Conservation (phyloP, 495 filamentous ascomycete genomes). For the Daldinia bambusicola region DNA sequence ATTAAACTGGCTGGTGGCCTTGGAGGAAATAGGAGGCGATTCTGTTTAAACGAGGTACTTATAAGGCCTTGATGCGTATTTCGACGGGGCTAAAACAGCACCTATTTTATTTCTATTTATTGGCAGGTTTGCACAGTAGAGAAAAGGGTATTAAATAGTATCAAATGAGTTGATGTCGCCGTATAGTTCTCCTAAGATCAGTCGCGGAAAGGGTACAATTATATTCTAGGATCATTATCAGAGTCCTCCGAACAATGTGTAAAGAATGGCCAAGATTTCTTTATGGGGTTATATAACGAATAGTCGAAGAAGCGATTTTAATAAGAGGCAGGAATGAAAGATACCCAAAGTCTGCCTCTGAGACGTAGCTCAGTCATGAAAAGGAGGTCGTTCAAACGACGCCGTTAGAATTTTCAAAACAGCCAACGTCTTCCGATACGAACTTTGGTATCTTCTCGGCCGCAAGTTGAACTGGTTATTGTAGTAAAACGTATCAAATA, state of each 20-base stretch:
- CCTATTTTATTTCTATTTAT: not conserved
- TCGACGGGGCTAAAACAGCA: not conserved
- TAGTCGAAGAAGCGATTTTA: not conserved
- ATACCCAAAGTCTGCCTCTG: not conserved
- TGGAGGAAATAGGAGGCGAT: not conserved
- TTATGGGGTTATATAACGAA: not conserved
- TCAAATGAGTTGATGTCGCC: not conserved
- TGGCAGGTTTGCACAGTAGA: not conserved
- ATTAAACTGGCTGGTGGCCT: not conserved
- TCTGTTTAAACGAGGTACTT: not conserved
- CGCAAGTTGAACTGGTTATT: not conserved
- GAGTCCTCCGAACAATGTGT: not conserved
- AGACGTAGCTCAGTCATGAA: not conserved
- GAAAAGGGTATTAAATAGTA: not conserved
- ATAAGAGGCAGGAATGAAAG: not conserved
- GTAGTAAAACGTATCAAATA: not conserved
- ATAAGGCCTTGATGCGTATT: not conserved
- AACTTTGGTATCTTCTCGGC: not conserved
- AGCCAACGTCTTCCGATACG: not conserved
- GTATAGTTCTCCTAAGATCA: not conserved
- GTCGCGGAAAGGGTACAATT: not conserved
- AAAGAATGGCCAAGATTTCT: not conserved
- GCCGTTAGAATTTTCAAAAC: not conserved
- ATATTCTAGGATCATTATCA: not conserved
- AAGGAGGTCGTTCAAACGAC: not conserved